Conservation (phyloP, 257 asterid genomes). For the Nicotiana obtusifolia region DNA sequence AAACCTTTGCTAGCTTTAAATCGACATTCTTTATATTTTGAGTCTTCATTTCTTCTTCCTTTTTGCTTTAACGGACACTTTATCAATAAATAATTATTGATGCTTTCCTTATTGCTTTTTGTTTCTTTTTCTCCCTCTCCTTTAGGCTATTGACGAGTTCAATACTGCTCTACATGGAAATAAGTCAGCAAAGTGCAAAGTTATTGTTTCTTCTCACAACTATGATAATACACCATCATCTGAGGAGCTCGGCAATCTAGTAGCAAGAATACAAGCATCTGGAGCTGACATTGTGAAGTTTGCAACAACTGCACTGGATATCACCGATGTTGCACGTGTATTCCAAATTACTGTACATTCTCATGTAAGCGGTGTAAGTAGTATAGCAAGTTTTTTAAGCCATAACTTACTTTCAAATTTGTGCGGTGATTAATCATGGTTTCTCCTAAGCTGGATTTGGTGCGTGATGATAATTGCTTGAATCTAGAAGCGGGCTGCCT, state of each 20-base stretch:
- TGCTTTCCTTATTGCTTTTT: background rate
- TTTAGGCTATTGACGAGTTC: slow-evolving; percentile 84
- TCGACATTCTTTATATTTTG: background rate
- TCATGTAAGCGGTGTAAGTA: slow-evolving; percentile 59
- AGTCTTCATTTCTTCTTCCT: slow-evolving; percentile 6
- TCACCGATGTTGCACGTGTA: slow-evolving; percentile 86
- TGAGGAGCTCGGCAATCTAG: slow-evolving; percentile 86
- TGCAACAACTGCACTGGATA: slow-evolving; percentile 85
- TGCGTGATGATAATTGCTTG: background rate
- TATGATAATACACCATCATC: slow-evolving; percentile 70
- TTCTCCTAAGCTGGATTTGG: slow-evolving; percentile 1
- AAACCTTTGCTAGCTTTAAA: background rate
- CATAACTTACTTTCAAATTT: background rate
- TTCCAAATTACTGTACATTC: slow-evolving; percentile 84
- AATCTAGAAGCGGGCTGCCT: background rate
- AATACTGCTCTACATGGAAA: slow-evolving; percentile 44
- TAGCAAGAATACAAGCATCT: slow-evolving; percentile 83
- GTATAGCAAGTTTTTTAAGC: background rate
- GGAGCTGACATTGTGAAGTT: slow-evolving; percentile 97
- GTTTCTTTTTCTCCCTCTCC: background rate
- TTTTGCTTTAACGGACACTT: background rate
- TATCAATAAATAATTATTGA: background rate
- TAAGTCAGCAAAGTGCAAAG: slow-evolving; percentile 68
- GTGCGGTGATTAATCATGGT: background rate
- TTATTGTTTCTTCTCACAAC: slow-evolving; percentile 91